phyloP scores from a whole-genome alignment of 176 grass and related monocot genomes.

The Typha latifolia region DNA sequence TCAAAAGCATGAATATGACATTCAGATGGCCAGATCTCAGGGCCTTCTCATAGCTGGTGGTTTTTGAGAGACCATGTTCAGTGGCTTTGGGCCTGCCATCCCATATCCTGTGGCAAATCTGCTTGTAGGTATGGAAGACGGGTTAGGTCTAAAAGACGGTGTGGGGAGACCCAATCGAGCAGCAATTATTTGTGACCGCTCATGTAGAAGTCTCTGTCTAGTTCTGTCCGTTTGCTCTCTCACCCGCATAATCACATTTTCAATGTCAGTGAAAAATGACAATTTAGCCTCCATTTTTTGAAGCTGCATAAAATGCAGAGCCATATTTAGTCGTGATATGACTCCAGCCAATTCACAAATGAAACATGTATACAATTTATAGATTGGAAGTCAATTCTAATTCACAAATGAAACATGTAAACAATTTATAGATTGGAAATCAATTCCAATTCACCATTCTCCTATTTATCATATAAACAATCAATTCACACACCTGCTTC shows the following conservation, averaged over 20 bases:
- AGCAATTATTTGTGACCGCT: constrained; percentile 77
- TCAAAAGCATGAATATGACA: background rate
- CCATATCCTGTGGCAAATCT: constrained; percentile 18
- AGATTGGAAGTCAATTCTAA: background rate
- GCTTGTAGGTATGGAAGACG: constrained; percentile 27
- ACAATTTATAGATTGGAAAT: background rate
- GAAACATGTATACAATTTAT: background rate
- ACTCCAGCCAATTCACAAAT: background rate
- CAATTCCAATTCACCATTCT: background rate
- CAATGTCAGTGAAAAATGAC: constrained; percentile 61
- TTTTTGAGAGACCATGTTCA: constrained; percentile 4
- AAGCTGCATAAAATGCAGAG: constrained; percentile 39
- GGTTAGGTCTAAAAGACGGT: constrained; percentile 15
- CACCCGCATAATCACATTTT: constrained; percentile 48
- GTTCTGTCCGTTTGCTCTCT: constrained; percentile 83
- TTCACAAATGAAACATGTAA: background rate
- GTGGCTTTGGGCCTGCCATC: background rate
- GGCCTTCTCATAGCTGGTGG: constrained; percentile 10
- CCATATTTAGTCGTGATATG: background rate
- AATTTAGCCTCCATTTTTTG: constrained; percentile 82
- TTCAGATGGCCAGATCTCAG: background rate
- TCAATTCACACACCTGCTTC: constrained; percentile 47
- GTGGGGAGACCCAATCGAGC: constrained; percentile 51
- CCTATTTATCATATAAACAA: background rate
- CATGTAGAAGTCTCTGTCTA: constrained; percentile 69